Conservation (phyloP, 2,329 filamentous ascomycete species). For the Fusarium anguioides region DNA sequence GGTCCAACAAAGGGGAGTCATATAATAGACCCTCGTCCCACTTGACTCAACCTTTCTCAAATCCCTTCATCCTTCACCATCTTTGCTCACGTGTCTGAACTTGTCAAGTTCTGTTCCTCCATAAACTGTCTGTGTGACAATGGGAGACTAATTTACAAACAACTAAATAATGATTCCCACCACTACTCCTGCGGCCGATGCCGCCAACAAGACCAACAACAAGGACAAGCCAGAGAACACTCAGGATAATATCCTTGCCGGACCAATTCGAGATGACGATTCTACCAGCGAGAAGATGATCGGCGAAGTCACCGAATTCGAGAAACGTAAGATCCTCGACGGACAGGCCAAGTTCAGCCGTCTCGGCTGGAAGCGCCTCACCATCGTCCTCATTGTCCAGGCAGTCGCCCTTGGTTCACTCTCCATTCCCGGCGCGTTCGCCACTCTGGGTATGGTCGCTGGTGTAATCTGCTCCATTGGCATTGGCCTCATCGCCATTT, state of each 20-base stretch:
- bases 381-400: constrained; percentile 42
- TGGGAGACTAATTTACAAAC: constrained; percentile 30
- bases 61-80: too few relatives aligned
- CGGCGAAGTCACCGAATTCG: constrained; percentile 41
- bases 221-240: constrained; percentile 13
- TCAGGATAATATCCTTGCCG: constrained; percentile 23
- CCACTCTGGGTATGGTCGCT: constrained; percentile 46
- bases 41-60: not conserved
- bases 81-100: not conserved
- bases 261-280: constrained; percentile 16
- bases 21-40: constrained; percentile 8
- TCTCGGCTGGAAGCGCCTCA: constrained; percentile 43
- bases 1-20: constrained; percentile 28
- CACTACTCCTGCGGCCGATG: constrained; percentile 31
- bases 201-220: constrained; percentile 20
- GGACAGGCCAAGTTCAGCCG: constrained; percentile 41
- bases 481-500: constrained; percentile 54
- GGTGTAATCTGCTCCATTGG: constrained; percentile 52
- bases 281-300: constrained; percentile 40
- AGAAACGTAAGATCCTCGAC: constrained; percentile 41
- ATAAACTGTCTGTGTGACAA: constrained; percentile 35
- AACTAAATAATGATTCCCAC: constrained; percentile 28
- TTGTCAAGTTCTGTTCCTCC: not conserved
- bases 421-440: constrained; percentile 41
- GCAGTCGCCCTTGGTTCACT: constrained; percentile 42